Conservation (phyloP, 768 basidiomycete genomes). For the Cystobasidiopsis lactophilus region DNA sequence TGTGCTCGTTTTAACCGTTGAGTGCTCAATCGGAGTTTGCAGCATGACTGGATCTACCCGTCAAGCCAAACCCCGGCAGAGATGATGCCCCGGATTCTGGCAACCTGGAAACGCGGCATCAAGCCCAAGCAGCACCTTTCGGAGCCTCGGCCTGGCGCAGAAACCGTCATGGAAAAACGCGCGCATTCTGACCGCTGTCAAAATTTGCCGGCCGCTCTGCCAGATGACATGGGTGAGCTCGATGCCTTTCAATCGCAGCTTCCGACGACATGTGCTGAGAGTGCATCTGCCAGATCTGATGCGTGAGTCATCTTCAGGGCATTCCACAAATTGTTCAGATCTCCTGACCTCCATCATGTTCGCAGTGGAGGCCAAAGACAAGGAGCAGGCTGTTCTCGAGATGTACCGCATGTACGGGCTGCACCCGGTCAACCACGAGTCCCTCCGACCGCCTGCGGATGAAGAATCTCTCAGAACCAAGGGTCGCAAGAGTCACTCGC, state of each 20-base stretch:
- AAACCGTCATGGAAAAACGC: conserved; percentile 58
- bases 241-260: conserved; percentile 2
- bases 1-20: too few relatives aligned
- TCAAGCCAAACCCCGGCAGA: conserved; percentile 33
- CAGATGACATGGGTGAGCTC: conserved; percentile 24
- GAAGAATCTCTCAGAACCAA: conserved; percentile 29
- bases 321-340: background rate
- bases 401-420: conserved; percentile 56
- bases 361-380: conserved; percentile 45
- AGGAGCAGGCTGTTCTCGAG: conserved; percentile 81
- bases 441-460: conserved; percentile 30
- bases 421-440: conserved; percentile 36
- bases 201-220: conserved; percentile 34
- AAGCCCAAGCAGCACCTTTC: conserved; percentile 79
- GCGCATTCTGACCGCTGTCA: conserved; percentile 71
- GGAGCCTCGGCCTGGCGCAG: conserved; percentile 66
- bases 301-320: too few relatives aligned
- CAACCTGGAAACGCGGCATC: conserved; percentile 54
- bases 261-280: too few relatives aligned
- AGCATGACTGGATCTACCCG: conserved; percentile 49
- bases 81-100: conserved; percentile 53
- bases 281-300: too few relatives aligned
- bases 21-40: too few relatives aligned
- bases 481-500: conserved; percentile 29
- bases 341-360: conserved; percentile 11